Percentiles rank a stretch among this genome's conserved stretches.
These are phyloP conservation scores for Hyaloscypha bicolor DNA, from an alignment of 495 filamentous ascomycete genomes.

Conservation along the genomic window DNA sequence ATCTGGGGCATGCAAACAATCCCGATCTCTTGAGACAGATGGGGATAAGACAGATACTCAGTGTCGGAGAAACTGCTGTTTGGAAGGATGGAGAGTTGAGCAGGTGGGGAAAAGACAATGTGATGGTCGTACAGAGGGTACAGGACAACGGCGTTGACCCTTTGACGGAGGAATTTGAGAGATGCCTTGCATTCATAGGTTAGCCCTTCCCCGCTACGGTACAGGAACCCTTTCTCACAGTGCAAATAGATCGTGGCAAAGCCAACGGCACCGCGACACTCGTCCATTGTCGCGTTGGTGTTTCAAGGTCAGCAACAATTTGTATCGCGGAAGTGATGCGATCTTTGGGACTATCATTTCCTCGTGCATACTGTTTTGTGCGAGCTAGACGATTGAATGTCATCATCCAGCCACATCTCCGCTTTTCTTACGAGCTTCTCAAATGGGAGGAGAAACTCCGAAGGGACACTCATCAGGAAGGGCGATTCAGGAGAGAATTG, in stretches of 20 bases:
- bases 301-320: constrained; percentile 93
- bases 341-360: constrained; percentile 75
- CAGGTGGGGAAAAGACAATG: constrained; percentile 70
- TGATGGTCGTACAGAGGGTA: constrained; percentile 78
- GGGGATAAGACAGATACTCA: constrained; percentile 85
- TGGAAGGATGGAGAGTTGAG: constrained; percentile 72
- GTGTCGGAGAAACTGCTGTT: constrained; percentile 86
- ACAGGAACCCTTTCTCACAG: constrained; percentile 17
- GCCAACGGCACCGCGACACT: constrained; percentile 78
- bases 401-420: constrained; percentile 63
- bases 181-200: constrained; percentile 93
- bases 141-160: constrained; percentile 98
- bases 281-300: constrained; percentile 95
- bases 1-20: constrained; percentile 91
- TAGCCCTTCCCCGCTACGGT: constrained; percentile 33
- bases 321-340: constrained; percentile 99
- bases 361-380: constrained; percentile 94
- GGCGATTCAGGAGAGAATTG: constrained; percentile 67
- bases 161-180: constrained; percentile 81
- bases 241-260: constrained; percentile 71
- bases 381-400: constrained; percentile 81
- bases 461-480: constrained; percentile 38
- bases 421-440: constrained; percentile 71
- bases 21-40: constrained; percentile 75
- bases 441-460: constrained; percentile 87